Conservation (phyloP, 768 basidiomycete genomes). For the Lactifluus volemus region DNA sequence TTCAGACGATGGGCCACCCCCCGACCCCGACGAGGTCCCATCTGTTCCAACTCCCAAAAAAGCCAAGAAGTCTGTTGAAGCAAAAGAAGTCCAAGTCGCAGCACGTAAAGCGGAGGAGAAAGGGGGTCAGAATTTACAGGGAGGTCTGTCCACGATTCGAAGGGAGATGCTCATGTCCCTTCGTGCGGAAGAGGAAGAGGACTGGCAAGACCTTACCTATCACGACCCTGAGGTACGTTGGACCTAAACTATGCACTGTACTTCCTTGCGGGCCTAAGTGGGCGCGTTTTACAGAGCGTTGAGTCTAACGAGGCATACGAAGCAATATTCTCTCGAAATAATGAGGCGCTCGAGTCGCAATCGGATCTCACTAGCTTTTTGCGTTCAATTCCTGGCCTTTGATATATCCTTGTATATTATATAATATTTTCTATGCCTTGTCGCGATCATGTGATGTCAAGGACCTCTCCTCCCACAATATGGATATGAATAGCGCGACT, state of each 20-base stretch:
- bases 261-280: not conserved
- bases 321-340: slow-evolving; percentile 51
- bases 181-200: slow-evolving; percentile 68
- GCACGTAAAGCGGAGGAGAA: slow-evolving; percentile 60
- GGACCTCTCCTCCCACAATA: not conserved
- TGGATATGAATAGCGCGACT: slow-evolving; percentile 39
- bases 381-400: slow-evolving; percentile 24
- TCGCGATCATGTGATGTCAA: no score
- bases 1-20: slow-evolving; percentile 70
- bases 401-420: slow-evolving; percentile 18
- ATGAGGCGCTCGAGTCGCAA: slow-evolving; percentile 42
- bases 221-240: slow-evolving; percentile 52
- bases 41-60: slow-evolving; percentile 45
- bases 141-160: slow-evolving; percentile 59
- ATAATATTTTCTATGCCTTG: not conserved
- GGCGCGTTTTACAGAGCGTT: slow-evolving; percentile 35
- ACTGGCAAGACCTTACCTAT: slow-evolving; percentile 63
- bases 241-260: slow-evolving; percentile 3
- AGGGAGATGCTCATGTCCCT: slow-evolving; percentile 73
- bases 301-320: slow-evolving; percentile 53
- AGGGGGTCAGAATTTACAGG: slow-evolving; percentile 43
- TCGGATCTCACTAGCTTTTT: slow-evolving; percentile 50
- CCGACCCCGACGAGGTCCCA: slow-evolving; percentile 64
- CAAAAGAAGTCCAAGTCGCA: slow-evolving; percentile 70
- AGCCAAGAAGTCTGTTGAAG: slow-evolving; percentile 45